Evolutionary conservation across 768 basidiomycete genomes (phyloP), one percentile per base, ranked within the genome.

Genomic region (Lentinus tigrinus): DNA sequence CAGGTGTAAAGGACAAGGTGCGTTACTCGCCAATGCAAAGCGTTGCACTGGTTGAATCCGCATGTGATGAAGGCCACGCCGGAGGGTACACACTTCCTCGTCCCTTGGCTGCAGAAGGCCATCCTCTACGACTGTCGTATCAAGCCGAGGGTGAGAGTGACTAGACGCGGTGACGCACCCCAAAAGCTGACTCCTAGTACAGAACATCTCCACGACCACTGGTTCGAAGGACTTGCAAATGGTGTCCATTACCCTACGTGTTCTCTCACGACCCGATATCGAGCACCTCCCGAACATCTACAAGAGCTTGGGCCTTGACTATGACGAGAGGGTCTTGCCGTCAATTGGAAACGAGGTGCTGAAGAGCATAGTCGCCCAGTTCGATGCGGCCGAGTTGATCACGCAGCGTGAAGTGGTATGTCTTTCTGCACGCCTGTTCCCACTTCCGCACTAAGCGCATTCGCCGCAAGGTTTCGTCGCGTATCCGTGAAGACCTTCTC

Each of bases 171-270:
- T 36, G 38, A 26, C 4, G 24, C 19, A 43, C 24, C 23, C 36
- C 6, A 31, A 24, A 17, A 21, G 13, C 42, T 38, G 27, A 62
- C 47, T 1, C 37, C 48, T 50, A 62, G 63, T 44, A 56, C 62
- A 96, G 93, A 97, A 97, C 69, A 98, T 98, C 56, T 95, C 92
- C n/a, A 98, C 97, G 2, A 97, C 92, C 2, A 98, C 97, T 23
- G 97, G 97, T 34, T 98, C 95, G 10, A 98, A 98, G 72, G 95
- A 99, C 72, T 77, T 99, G 75, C 96, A 98, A 75, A 98, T 98
- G 94, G 93, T 99, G 55, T 91, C 95, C 34, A 88, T 99, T 53
- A 98, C 96, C 0, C 83, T 98, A 50, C 91, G 97, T 56, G 96
- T 99, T 36, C 84, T 99, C 64, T 97, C 94, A 23, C 81, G 95